Conservation (phyloP, 371 early-diverging fungal species). For the Choanephora cucurbitarum region DNA sequence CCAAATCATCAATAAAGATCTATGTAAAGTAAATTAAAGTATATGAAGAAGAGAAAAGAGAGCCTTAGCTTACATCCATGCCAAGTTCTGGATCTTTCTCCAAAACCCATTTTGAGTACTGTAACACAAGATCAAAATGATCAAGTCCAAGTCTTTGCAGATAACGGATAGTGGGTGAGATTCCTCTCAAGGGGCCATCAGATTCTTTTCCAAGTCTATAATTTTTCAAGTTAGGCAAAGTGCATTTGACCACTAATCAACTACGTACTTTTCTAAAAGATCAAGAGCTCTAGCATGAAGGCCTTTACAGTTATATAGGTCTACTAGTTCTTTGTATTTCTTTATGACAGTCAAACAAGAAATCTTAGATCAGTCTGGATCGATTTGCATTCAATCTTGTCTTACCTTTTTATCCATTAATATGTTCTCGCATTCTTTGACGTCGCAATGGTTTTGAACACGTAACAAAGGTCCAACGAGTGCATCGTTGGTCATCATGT, state of each 20-base stretch:
- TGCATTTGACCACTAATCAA: conserved; percentile 6
- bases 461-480: conserved; percentile 65
- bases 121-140: conserved; percentile 79
- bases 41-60: not conserved
- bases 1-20: conserved; percentile 79
- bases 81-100: conserved; percentile 67
- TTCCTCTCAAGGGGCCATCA: conserved; percentile 62
- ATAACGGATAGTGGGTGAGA: conserved; percentile 71
- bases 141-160: conserved; percentile 73
- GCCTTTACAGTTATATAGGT: conserved; percentile 88
- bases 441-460: conserved; percentile 85
- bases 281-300: conserved; percentile 86
- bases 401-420: conserved; percentile 69
- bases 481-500: conserved; percentile 41
- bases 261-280: conserved; percentile 57
- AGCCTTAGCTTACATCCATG: conserved; percentile 64
- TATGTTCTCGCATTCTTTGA: conserved; percentile 78
- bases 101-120: conserved; percentile 80
- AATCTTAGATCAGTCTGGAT: not conserved
- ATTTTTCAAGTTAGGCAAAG: not conserved
- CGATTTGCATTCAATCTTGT: too few species aligned
- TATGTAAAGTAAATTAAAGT: conserved; percentile 19
- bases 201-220: conserved; percentile 50
- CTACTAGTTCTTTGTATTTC: conserved; percentile 86
- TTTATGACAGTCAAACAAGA: conserved; percentile 17